Evolutionary conservation across 2,329 filamentous ascomycete species (phyloP).

Genomic region (Pseudogymnoascus sp.): DNA sequence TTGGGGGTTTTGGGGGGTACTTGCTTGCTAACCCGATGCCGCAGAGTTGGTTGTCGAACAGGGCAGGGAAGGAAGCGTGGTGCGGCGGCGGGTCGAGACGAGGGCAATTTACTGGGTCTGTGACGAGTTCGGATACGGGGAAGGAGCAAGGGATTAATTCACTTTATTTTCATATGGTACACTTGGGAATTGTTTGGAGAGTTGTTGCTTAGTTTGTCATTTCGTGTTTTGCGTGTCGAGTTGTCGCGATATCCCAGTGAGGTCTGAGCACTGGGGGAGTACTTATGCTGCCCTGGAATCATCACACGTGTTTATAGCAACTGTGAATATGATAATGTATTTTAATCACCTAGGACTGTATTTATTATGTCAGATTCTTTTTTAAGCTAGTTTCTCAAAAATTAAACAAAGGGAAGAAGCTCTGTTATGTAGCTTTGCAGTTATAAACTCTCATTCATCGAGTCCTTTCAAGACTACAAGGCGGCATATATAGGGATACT

Average conservation of each 20-base stretch:
- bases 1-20: neutral
- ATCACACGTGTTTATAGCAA: neutral
- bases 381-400: neutral
- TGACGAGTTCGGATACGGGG: neutral
- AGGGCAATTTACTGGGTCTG: neutral
- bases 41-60: neutral
- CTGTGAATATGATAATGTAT: neutral
- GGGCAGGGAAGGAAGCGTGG: neutral
- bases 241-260: neutral
- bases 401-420: neutral
- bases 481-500: neutral
- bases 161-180: neutral
- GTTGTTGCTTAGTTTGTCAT: neutral
- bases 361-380: neutral
- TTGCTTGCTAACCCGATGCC: neutral
- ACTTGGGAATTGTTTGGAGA: neutral
- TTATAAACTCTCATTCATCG: neutral
- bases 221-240: neutral
- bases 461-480: neutral
- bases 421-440: neutral
- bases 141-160: neutral
- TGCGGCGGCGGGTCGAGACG: slow-evolving; percentile 1
- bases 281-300: neutral
- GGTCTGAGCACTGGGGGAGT: neutral
- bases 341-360: neutral